Conservation (phyloP, 2,329 filamentous ascomycete genomes). For the Monilinia vaccinii-corymbosi region DNA sequence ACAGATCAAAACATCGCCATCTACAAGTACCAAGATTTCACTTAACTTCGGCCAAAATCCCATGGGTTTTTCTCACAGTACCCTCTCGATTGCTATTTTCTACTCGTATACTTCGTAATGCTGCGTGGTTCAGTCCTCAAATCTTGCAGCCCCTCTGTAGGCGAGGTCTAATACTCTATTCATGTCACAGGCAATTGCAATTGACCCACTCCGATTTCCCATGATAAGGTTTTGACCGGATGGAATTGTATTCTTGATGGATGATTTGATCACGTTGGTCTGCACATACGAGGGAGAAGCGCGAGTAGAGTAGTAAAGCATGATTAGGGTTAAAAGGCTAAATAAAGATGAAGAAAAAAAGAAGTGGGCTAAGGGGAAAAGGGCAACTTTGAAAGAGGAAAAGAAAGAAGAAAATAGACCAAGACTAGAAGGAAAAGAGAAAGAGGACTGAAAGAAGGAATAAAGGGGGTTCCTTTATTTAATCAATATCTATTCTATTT, state of each 20-base stretch:
- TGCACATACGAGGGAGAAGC: background rate
- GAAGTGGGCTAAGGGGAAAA: no score
- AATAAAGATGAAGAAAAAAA: no score
- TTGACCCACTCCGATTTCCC: background rate
- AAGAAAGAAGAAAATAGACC: no score
- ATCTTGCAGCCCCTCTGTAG: background rate
- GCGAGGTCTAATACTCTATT: background rate
- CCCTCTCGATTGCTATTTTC: constrained; percentile 1
- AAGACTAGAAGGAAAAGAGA: no score
- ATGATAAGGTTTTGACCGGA: background rate
- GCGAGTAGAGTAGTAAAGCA: background rate
- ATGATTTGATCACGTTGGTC: background rate
- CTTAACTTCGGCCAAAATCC: background rate
- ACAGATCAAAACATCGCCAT: background rate
- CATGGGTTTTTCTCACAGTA: background rate
- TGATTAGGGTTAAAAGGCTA: no score
- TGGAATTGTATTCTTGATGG: background rate
- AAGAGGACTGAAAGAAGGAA: no score
- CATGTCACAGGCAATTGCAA: background rate
- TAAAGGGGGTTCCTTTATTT: no score
- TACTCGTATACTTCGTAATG: background rate
- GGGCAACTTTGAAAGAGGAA: no score
- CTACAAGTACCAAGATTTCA: background rate
- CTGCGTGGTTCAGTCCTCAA: no score
- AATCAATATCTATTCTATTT: no score